Evolutionary conservation across 176 grass and related monocot genomes (phyloP), one percentile per base, ranked within the genome.

Genomic region (Rhipidocladum racemiflorum): DNA sequence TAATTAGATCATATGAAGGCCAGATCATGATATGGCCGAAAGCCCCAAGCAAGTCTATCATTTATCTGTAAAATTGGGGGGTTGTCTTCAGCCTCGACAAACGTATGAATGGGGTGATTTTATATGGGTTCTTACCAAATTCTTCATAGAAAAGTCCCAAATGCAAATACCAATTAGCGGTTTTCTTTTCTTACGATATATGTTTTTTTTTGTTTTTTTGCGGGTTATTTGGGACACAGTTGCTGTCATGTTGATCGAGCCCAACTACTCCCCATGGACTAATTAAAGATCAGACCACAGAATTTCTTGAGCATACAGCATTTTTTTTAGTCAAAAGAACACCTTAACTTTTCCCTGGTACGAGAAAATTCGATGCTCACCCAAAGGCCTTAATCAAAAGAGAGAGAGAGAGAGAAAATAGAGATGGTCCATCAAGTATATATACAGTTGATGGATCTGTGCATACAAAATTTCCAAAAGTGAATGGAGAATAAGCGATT

Each of bases 291-390:
- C 9, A 12, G 21, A 43, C 64, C 60, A 62, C 14, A 30, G 0
- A 70, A 44, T 81, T 35, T 53, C 16, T 43, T 9, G 7, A 10
- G 1, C 12, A 2, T 8, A 7, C 20, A 27, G 0, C 36, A 27
- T 40, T 72, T 55, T 36, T 15, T 10, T 40, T 20, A 30, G 63
- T 69, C 54, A 50, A 60, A 46, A 57, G 5, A 27, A 42, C 7
- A 29, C 21, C 40, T 82, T 9, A 21, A 38, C 48, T 59, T 56
- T 59, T 42, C 53, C 27, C 10, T 71, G 6, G 72, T 20, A 85
- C 46, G 16, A 40, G 29, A 16, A 81, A 82, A 73, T 78, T 73
- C 78, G 83, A 78, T 73, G 46, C 72, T 66, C 66, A 18, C 44
- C 50, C 25, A 55, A 32, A 54, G 61, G 46, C 11, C 40, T 27